phyloP scores from a whole-genome alignment of 768 basidiomycete genomes.

The Hebeloma cylindrosporum region DNA sequence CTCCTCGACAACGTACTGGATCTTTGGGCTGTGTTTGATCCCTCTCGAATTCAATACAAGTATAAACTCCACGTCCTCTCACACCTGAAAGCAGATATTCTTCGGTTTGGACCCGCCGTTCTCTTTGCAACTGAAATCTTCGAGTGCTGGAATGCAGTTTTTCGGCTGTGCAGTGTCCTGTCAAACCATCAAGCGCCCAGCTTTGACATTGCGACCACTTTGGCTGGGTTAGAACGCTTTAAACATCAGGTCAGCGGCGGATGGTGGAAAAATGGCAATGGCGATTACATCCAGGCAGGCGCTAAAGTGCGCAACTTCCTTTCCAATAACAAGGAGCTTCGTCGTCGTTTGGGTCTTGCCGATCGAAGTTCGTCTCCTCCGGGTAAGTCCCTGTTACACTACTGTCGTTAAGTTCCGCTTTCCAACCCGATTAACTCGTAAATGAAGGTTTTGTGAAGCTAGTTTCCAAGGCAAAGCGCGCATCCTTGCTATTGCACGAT shows the following conservation, averaged over 20 bases:
- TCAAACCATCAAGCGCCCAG: conserved; percentile 41
- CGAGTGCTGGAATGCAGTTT: conserved; percentile 40
- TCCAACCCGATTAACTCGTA: too few relatives aligned
- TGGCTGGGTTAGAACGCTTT: conserved; percentile 27
- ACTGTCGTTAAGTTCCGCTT: too few relatives aligned
- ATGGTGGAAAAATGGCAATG: conserved; percentile 22
- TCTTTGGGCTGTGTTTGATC: conserved; percentile 26
- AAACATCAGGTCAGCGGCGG: conserved; percentile 31
- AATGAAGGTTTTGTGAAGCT: too few relatives aligned
- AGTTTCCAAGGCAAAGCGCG: too few relatives aligned
- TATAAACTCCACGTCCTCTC: conserved; percentile 31
- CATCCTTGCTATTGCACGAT: too few relatives aligned
- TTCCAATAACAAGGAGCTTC: too few relatives aligned
- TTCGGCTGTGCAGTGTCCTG: conserved; percentile 32
- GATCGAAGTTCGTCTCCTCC: too few relatives aligned
- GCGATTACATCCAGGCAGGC: conserved; percentile 21
- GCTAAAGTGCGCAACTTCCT: conserved; percentile 15
- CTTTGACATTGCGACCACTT: conserved; percentile 28
- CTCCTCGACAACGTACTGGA: conserved; percentile 32
- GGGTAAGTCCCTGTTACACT: too few relatives aligned
- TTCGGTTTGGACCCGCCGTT: conserved; percentile 28
- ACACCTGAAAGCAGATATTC: conserved; percentile 29
- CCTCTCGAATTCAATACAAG: conserved; percentile 28
- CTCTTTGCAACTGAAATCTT: conserved; percentile 29
- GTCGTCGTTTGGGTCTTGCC: too few relatives aligned